Conservation (phyloP, 331 rosid genomes). For the Telfairia occidentalis region DNA sequence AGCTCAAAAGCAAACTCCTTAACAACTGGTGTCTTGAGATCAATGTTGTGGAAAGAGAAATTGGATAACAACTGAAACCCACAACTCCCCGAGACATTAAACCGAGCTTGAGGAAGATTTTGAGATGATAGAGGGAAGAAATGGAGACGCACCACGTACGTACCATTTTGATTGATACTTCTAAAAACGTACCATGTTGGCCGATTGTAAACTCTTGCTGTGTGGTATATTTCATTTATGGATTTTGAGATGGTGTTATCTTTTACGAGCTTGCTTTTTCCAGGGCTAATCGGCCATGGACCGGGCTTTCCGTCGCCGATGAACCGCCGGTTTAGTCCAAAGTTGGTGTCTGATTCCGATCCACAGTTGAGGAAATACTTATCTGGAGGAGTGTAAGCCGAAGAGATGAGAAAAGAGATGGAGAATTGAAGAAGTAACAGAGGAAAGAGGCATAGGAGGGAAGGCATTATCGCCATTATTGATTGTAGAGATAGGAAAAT, state of each 20-base stretch:
- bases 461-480: not conserved
- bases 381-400: conserved; percentile 13
- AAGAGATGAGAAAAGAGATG: conserved; percentile 14
- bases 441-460: not conserved
- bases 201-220: conserved; percentile 26
- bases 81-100: conserved; percentile 23
- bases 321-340: not conserved
- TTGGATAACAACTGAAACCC: conserved; percentile 20
- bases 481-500: not conserved
- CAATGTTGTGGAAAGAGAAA: conserved; percentile 8
- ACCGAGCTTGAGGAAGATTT: conserved; percentile 28
- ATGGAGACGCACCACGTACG: conserved; percentile 54
- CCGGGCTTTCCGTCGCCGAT: conserved; percentile 18
- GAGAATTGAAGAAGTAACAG: conserved; percentile 5
- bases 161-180: conserved; percentile 1
- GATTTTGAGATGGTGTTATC: not conserved
- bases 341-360: not conserved
- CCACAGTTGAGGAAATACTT: conserved; percentile 53
- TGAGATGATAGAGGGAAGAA: conserved; percentile 30
- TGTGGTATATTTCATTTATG: conserved; percentile 25
- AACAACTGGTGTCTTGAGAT: conserved; percentile 8
- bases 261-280: not conserved
- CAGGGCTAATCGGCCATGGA: not conserved
- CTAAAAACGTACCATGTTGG: conserved; percentile 20
- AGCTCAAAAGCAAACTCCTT: conserved; percentile 32